Evolutionary conservation across 305 asterid species (phyloP).

Genomic region (Fraxinus sp.): DNA sequence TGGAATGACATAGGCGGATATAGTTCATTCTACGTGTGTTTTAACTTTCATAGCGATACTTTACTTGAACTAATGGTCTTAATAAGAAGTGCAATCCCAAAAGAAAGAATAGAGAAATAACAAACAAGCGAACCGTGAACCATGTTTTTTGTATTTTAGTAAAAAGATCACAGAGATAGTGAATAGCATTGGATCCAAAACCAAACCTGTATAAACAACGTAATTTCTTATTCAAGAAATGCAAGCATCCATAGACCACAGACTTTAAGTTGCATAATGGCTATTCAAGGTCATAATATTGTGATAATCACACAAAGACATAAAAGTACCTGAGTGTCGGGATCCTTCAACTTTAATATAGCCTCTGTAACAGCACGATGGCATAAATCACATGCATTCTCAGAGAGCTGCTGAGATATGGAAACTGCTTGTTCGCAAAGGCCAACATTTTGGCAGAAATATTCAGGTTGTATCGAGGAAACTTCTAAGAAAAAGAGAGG

Average conservation of each 20-base stretch:
- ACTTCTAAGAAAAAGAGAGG: constrained; percentile 76
- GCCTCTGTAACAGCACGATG: constrained; percentile 66
- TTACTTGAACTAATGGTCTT: neutral
- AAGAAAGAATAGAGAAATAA: neutral
- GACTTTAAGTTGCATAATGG: neutral
- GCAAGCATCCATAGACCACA: neutral
- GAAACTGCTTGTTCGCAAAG: constrained; percentile 55
- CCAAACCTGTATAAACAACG: neutral
- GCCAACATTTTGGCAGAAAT: constrained; percentile 58
- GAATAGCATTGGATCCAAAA: neutral
- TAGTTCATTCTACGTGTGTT: neutral
- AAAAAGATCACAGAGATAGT: neutral
- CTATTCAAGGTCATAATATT: neutral
- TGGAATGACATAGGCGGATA: neutral
- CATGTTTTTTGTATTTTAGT: neutral
- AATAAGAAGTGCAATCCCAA: neutral
- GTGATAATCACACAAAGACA: neutral
- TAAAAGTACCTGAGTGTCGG: constrained; percentile 76
- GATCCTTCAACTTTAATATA: constrained; percentile 74
- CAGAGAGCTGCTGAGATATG: constrained; percentile 34
- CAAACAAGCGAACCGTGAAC: neutral
- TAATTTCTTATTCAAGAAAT: neutral
- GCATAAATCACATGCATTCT: constrained; percentile 70
- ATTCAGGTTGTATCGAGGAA: constrained; percentile 46
- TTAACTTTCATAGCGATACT: neutral